Conservation (phyloP, 352 stramenopile genomes). For the Phytophthora melonis region DNA sequence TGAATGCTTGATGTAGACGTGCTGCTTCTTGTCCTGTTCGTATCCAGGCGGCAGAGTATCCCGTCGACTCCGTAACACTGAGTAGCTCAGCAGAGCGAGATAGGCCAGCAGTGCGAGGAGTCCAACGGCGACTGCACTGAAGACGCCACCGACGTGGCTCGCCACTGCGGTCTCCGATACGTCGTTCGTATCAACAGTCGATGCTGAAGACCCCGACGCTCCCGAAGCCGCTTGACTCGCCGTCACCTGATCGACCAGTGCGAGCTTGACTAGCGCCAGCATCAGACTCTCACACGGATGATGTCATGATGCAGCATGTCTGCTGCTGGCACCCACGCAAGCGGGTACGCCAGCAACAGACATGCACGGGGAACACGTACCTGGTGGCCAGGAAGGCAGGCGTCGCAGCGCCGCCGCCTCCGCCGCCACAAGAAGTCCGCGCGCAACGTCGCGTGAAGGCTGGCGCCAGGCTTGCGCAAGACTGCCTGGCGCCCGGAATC, state of each 20-base stretch:
- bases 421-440: too few species aligned
- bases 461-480: too few species aligned
- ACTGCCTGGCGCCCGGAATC: too few species aligned
- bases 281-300: not conserved
- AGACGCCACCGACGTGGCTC: not conserved
- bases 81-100: not conserved
- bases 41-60: not conserved
- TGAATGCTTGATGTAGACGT: constrained; percentile 11
- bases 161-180: not conserved
- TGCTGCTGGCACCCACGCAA: too few species aligned
- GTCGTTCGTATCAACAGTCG: not conserved
- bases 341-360: too few species aligned
- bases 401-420: too few species aligned
- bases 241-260: not conserved
- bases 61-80: not conserved
- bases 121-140: not conserved
- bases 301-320: too few species aligned
- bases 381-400: too few species aligned
- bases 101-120: constrained; percentile 1
- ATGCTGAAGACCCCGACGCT: not conserved
- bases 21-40: not conserved
- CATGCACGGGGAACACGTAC: too few species aligned
- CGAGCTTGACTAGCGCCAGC: not conserved
- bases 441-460: too few species aligned
- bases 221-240: constrained; percentile 1